A percentile compares a stretch with the other conserved stretches of the same genome.
Evolutionary conservation across 257 asterid genomes (phyloP).

Genomic region (Fraxinus americana): DNA sequence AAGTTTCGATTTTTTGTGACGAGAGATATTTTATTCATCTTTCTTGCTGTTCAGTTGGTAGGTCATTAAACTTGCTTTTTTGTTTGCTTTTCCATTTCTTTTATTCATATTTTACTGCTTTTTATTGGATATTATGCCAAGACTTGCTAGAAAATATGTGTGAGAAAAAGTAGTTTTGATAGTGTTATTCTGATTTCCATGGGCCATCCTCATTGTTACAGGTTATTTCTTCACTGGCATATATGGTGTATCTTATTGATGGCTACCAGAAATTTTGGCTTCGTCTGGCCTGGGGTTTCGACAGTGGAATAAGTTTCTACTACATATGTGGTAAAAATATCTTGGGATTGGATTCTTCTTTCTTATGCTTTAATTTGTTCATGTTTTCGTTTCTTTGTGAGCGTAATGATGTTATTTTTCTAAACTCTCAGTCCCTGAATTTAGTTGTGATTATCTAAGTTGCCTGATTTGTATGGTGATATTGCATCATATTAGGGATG

Average conservation of each 20-base stretch:
- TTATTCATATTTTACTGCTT: conserved; percentile 7
- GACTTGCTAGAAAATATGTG: not conserved
- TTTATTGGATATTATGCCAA: conserved; percentile 15
- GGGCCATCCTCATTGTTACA: conserved; percentile 37
- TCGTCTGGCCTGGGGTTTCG: conserved; percentile 80
- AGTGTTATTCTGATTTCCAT: conserved; percentile 19
- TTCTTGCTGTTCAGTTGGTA: conserved; percentile 85
- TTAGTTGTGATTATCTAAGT: not conserved
- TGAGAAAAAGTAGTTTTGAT: not conserved
- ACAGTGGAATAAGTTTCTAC: conserved; percentile 76
- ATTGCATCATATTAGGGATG: conserved; percentile 2
- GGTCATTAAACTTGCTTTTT: conserved; percentile 29
- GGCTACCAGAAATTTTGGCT: conserved; percentile 72
- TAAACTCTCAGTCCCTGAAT: conserved; percentile 5
- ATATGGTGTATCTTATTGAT: conserved; percentile 68
- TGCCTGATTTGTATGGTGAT: not conserved
- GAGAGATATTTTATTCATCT: conserved; percentile 84
- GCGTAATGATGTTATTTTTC: conserved; percentile 3
- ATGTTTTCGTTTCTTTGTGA: not conserved
- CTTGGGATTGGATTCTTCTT: conserved; percentile 17
- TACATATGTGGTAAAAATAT: conserved; percentile 77
- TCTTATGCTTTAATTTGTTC: conserved; percentile 14
- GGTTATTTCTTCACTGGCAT: conserved; percentile 76
- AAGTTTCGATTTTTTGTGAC: conserved; percentile 96
- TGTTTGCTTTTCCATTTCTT: not conserved